Evolutionary conservation across 2,329 filamentous ascomycete genomes (phyloP), one percentile per base, ranked within the genome.

Genomic region (Sporothrix brunneoviolacea): DNA sequence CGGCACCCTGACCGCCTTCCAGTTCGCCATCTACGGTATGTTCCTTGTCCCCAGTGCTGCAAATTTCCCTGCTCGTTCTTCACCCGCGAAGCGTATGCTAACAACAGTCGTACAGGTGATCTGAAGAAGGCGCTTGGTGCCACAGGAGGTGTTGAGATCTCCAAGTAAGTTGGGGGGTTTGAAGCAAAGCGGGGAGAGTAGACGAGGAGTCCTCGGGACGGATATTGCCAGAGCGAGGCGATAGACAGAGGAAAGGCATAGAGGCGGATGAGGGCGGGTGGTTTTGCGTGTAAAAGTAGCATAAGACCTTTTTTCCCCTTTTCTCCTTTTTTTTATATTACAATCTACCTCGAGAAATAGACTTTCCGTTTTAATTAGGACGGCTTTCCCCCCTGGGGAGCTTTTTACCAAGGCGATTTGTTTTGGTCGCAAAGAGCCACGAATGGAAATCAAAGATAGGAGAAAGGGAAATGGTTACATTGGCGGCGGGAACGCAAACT

Each of bases 1-100:
- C 63, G 81, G 83, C 68, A 82, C 79, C 60, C 68, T 87, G 60
- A 85, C 82, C 58, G 80, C 80, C 58, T 80, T 81, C 68, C 86
- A 90, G 73, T 90, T 90, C 70, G 84, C 84, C 65, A 95, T 95
- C 70, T 95, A 95, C 67, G 88, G 55, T 55, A 43, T 6, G 53
- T 45, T 16, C 13, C n/a, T 8, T 43, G 18, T 32, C 55, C 45
- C 46, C 35, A 13, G 33, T 22, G 15, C 12, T 1, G 35, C 19
- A 13, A 18, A 2, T 16, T 13, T 12, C 22, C 13, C 16, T 18
- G n/a, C n/a, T n/a, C n/a, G n/a, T n/a, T n/a, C n/a, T n/a, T n/a
- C n/a, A n/a, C n/a, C n/a, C n/a, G n/a, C n/a, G n/a, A n/a, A n/a
- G n/a, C n/a, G n/a, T n/a, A 3, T 30, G 9, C 38, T 43, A 39